phyloP scores from a whole-genome alignment of 2,329 filamentous ascomycete species.

The Colletotrichum sp. region DNA sequence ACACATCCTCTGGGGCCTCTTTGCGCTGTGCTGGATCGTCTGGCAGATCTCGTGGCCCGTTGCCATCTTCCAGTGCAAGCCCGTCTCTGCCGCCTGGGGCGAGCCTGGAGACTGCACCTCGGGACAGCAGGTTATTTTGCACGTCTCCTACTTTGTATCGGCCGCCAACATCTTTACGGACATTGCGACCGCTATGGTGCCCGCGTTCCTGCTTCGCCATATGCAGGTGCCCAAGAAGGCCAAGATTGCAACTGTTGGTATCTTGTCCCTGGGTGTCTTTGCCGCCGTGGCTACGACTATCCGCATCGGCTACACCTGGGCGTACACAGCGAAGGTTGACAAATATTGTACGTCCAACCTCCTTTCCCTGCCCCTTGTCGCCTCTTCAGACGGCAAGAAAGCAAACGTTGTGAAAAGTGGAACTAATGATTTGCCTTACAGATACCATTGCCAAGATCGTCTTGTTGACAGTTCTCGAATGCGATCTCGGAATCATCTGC shows the following conservation, averaged over 20 bases:
- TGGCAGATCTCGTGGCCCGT: slow-evolving; percentile 6
- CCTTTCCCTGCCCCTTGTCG: background rate
- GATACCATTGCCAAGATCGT: background rate
- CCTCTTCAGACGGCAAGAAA: accelerated
- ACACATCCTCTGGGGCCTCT: background rate
- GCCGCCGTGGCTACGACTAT: background rate
- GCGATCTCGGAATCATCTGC: background rate
- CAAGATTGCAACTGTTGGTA: background rate
- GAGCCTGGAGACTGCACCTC: slow-evolving; percentile 3
- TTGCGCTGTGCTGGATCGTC: slow-evolving; percentile 4
- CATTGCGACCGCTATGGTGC: background rate
- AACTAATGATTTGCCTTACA: background rate
- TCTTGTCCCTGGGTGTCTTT: background rate
- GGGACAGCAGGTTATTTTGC: background rate
- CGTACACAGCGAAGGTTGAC: background rate
- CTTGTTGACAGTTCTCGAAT: background rate
- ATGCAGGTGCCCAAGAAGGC: background rate
- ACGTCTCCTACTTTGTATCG: slow-evolving; percentile 21
- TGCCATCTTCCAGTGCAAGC: slow-evolving; percentile 21
- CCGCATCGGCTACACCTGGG: background rate
- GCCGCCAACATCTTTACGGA: background rate
- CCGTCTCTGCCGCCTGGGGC: slow-evolving; percentile 17
- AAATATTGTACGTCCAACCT: background rate
- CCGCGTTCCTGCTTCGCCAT: background rate
- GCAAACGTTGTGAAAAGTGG: accelerated